A percentile compares a stretch with the other conserved stretches of the same genome.
These are phyloP conservation scores for Panicum virgatum DNA, from an alignment of 202 grass and related monocot species.

Conservation along the genomic window DNA sequence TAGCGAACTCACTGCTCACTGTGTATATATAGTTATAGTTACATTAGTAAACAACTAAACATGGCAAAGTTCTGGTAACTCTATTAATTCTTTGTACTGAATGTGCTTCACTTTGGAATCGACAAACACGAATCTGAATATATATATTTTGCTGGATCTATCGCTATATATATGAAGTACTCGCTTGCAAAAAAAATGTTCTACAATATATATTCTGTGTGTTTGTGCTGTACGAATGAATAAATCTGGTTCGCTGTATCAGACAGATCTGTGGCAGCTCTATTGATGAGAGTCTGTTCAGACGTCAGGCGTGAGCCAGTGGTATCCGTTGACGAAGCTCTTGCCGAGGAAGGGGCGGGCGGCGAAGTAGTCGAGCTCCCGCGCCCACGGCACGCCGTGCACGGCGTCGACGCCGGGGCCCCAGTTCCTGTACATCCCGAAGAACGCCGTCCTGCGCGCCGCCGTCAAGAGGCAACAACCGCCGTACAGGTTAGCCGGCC, in stretches of 20 bases:
- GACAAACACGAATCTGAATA: constrained; percentile 31
- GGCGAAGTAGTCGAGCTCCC: constrained; percentile 80
- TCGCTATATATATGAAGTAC: background rate
- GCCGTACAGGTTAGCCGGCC: background rate
- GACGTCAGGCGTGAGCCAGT: constrained; percentile 88
- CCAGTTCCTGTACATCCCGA: constrained; percentile 83
- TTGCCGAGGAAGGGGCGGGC: constrained; percentile 83
- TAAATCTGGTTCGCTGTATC: constrained; percentile 8
- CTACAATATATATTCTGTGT: background rate
- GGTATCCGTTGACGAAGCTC: constrained; percentile 93
- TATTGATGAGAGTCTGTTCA: constrained; percentile 39
- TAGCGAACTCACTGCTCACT: background rate
- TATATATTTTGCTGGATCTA: background rate
- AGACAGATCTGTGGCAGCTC: background rate
- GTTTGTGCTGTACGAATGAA: constrained; percentile 21
- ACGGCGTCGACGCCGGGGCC: constrained; percentile 76
- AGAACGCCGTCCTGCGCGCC: constrained; percentile 73
- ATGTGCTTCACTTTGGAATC: background rate
- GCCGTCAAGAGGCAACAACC: background rate
- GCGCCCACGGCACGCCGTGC: constrained; percentile 80
- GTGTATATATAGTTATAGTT: too few relatives aligned
- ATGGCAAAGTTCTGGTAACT: background rate
- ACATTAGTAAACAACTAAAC: background rate
- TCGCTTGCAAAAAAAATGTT: background rate
- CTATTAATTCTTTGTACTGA: background rate